Evolutionary conservation across 345 rosid species (phyloP), one percentile per base, ranked within the genome.

Genomic region (Cardamine resedifolia): DNA sequence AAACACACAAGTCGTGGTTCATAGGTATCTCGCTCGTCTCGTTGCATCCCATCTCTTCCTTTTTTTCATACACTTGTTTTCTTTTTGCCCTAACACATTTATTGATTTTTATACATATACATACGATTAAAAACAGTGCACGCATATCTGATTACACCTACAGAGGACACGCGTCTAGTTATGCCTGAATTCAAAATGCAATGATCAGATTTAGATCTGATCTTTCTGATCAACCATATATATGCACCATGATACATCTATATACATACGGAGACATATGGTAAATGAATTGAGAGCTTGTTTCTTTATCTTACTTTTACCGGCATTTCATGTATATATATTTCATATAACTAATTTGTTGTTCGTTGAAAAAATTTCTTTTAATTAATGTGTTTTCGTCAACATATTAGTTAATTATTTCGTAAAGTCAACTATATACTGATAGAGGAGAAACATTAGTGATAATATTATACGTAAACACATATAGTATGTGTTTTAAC

Each of bases 11-110:
- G 52, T 36, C 27, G 15, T 64, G 33, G 70, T 39, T 56, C 47
- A 49, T 64, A 64, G 80, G 80, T 77, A 77, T 70, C 80, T 77
- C 62, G 49, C 66, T 70, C 65, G 70, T 68, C 71, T 47, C 26
- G 58, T 61, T 68, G 79, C 79, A 56, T 52, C 69, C n/a, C 38
- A 30, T 76, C 36, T 63, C 49, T 64, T 50, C 66, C 72, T 49
- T 21, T 58, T 18, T 71, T 50, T 77, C 80, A 39, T 70, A 77
- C 36, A 1, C 47, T 15, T 76, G 79, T 76, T 76, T 71, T 70
- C 72, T 77, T 43, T 70, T 70, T 64, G 61, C 67, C 76, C 68
- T 64, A 69, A 23, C 75, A 62, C 64, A 76, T 62, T 53, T 69
- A 76, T 34, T 76, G 39, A 62, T 68, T 33, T 61, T 30, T 61